Base-by-base conservation (phyloP, 2,329 filamentous ascomycete genomes). In the Epichloe hybrida region DNA sequence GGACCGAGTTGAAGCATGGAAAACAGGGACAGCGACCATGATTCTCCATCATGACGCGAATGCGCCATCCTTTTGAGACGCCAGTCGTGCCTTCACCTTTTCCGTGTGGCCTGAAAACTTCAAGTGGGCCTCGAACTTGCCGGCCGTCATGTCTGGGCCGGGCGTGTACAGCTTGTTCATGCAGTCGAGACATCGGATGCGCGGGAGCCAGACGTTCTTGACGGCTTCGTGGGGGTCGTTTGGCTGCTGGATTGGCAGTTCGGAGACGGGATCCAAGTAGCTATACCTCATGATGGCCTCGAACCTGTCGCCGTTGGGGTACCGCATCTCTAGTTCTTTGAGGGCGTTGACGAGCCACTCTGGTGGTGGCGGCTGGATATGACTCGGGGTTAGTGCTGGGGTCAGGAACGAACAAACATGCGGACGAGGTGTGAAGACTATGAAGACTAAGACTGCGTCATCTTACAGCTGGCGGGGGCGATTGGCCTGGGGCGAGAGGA, bases 121-220 rank as follows among this genome's bases (percentile, higher is more conserved):
- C 46, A 97, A 73, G 69, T 98, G 93, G 1, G 94, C 81, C 68
- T 95, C 88, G 56, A 98, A 98, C 62, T 95, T 95, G 44, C 83
- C 83, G 5, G 91, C 86, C 2, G 88, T 89, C 64, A 79, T 85
- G 21, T 84, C 88, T 0, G 90, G 88, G 0, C 89, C 87, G 0
- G 90, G 88, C 0, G 90, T 95, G 67, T 98, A 98, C 11, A 95
- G 73, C 67, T 96, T 97, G 34, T 88, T 88, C 0, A 88, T 88
- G 64, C 93, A 97, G 66, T 98, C 93, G 45, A 84, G 80, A 65
- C 93, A 98, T 52, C 88, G 79, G 56, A 98, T 96, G 48, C 93
- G 78, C 8, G 93, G 93, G 47, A 95, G 74, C 68, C 85, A 97
- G 68, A 86, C 86, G 58, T 84, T 88, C 60, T 84, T 86, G 54